Evolutionary conservation across 495 filamentous ascomycete genomes (phyloP).

Genomic region (Hyphodiscus hymeniophilus): DNA sequence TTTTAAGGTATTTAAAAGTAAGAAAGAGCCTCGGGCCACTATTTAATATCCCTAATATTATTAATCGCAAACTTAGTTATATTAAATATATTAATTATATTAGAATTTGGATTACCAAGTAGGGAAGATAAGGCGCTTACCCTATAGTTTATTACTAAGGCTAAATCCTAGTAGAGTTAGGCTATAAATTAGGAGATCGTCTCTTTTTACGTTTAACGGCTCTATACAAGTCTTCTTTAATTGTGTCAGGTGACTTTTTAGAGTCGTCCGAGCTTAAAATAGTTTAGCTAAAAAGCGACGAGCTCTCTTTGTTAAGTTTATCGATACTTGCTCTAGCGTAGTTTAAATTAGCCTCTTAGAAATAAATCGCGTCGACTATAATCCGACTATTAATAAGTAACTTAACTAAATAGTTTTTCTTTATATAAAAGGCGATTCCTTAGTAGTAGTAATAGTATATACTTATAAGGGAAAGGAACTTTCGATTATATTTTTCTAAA

Average conservation of each 20-base stretch:
- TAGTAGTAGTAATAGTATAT: conserved; percentile 81
- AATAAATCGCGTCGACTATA: conserved; percentile 64
- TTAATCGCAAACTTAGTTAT: conserved; percentile 6
- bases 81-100: conserved; percentile 5
- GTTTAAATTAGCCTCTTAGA: conserved; percentile 21
- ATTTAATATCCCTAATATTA: conserved; percentile 5
- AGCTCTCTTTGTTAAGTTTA: conserved; percentile 8
- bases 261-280: conserved; percentile 2
- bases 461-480: conserved; percentile 68
- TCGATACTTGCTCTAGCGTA: conserved; percentile 15
- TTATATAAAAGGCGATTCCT: conserved; percentile 68
- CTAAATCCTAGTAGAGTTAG: conserved; percentile 27
- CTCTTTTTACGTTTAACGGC: conserved; percentile 19
- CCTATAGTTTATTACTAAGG: conserved; percentile 20
- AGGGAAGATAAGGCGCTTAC: conserved; percentile 14
- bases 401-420: conserved; percentile 65
- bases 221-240: conserved; percentile 16
- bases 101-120: neutral
- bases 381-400: conserved; percentile 81
- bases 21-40: neutral
- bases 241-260: conserved; percentile 9
- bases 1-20: conserved; percentile 4
- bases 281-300: conserved; percentile 1
- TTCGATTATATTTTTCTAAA: conserved; percentile 73
- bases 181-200: conserved; percentile 22